Base-by-base conservation (phyloP, 2,329 filamentous ascomycete species). In the Claviceps arundinis region DNA sequence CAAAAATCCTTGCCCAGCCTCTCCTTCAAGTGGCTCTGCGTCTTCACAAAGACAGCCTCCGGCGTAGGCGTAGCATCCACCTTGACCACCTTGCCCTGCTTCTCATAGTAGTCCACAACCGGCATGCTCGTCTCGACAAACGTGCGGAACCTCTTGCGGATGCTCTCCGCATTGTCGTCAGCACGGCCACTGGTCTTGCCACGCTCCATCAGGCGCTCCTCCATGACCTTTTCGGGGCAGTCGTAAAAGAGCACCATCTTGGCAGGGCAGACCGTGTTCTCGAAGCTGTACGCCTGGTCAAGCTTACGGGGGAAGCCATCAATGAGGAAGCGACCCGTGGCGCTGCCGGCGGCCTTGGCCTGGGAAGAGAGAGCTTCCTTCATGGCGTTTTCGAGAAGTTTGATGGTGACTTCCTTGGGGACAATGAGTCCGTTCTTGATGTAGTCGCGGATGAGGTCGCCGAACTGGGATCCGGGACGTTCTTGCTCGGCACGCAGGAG, bases 81-180 rank as follows among this genome's bases (percentile, higher is more conserved):
- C 72, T 83, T 87, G 66, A 95, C 80, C 16, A 97, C 89, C 65
- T 84, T 83, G 61, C 80, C 82, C 70, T 90, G 75, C 61, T 75
- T 74, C 63, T 85, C 82, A 67, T 86, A 97, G 66, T 88, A 81
- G 60, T 95, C 78, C 51, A 98, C 89, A 47, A 97, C 93, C 26
- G 93, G 93, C 91, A 97, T 96, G 71, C 89, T 95, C 2, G 89
- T 95, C 70, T 97, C 89, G 61, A 94, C 74, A 65, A 97, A 98
- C 4, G 85, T 90, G 65, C 82, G 83, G 77, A 98, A 98, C 53
- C 93, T 81, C 83, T 98, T 98, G 73, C 87, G 85, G 68, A 97
- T 98, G 63, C 84, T 89, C 71, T 95, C 93, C 52, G 82, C 85
- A 66, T 98, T 98, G 72, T 98, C 93, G 69, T 98, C 93, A 49